These are phyloP conservation scores for Lactarius hatsudake DNA, from an alignment of 768 basidiomycete genomes.

Conservation along the genomic window DNA sequence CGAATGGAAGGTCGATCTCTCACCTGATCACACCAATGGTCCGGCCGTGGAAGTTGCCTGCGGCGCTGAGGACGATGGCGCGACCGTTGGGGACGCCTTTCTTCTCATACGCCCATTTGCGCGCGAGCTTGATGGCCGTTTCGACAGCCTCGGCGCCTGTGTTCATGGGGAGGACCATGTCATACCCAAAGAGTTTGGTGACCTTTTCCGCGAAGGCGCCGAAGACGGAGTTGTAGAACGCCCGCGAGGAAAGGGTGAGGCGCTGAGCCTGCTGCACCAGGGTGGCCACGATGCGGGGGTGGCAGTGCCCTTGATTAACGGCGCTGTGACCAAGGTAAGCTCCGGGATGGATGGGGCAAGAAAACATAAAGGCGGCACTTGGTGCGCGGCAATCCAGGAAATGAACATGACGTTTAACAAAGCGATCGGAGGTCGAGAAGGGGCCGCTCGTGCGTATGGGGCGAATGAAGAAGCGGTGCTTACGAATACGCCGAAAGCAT, in stretches of 20 bases:
- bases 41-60: slow-evolving; percentile 94
- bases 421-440: background rate
- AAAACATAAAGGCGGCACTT: background rate
- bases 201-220: slow-evolving; percentile 87
- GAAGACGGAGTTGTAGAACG: slow-evolving; percentile 93
- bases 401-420: background rate
- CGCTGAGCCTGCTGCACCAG: slow-evolving; percentile 82
- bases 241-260: slow-evolving; percentile 91
- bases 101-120: slow-evolving; percentile 95
- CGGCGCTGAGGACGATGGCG: slow-evolving; percentile 82
- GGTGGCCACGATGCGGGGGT: slow-evolving; percentile 80
- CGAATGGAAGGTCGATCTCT: slow-evolving; percentile 19
- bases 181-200: slow-evolving; percentile 82
- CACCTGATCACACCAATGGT: slow-evolving; percentile 86
- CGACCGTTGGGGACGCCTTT: slow-evolving; percentile 79
- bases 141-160: slow-evolving; percentile 99
- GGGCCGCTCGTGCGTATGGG: background rate
- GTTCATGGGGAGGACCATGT: slow-evolving; percentile 98
- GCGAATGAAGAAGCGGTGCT: slow-evolving; percentile 34
- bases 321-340: slow-evolving; percentile 48
- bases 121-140: slow-evolving; percentile 90
- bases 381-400: too few relatives aligned
- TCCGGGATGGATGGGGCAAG: background rate
- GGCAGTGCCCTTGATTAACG: slow-evolving; percentile 94
- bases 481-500: slow-evolving; percentile 98